Conservation (phyloP, 2,329 filamentous ascomycete species). For the Dactylellina sp. region DNA sequence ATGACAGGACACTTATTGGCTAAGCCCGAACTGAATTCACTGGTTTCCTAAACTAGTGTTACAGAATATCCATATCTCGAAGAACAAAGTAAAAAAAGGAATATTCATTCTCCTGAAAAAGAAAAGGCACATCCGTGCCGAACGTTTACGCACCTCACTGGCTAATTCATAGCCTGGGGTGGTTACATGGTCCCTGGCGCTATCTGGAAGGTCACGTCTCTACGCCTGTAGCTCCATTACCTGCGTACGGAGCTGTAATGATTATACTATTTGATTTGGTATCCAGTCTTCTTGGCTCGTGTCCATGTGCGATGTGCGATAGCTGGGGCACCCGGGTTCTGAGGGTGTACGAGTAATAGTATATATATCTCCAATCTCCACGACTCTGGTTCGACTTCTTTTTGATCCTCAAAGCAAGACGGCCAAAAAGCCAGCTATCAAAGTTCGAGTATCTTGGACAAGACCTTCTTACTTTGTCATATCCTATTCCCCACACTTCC, state of each 20-base stretch:
- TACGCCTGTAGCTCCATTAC: background rate
- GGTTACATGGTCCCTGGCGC: background rate
- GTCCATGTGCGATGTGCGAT: conserved; percentile 10
- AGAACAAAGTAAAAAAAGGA: too few relatives aligned
- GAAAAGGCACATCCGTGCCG: background rate
- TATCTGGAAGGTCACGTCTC: conserved; percentile 9
- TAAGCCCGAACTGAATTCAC: too few relatives aligned
- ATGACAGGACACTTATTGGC: too few relatives aligned
- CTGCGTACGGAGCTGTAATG: too few relatives aligned
- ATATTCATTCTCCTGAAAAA: background rate
- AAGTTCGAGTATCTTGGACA: background rate
- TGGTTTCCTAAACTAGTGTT: too few relatives aligned
- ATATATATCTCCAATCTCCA: conserved; percentile 18
- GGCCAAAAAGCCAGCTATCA: background rate
- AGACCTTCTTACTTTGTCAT: too few relatives aligned
- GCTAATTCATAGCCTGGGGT: conserved; percentile 5
- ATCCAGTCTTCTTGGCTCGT: conserved; percentile 1
- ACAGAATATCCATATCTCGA: too few relatives aligned
- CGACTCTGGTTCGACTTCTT: background rate
- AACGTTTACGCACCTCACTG: background rate
- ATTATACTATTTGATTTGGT: too few relatives aligned
- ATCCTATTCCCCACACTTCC: too few relatives aligned
- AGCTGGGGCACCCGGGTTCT: conserved; percentile 1
- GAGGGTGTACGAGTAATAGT: background rate
- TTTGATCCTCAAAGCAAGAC: background rate